Conservation (phyloP, 306 rosid genomes). For the Medicago truncatula region DNA sequence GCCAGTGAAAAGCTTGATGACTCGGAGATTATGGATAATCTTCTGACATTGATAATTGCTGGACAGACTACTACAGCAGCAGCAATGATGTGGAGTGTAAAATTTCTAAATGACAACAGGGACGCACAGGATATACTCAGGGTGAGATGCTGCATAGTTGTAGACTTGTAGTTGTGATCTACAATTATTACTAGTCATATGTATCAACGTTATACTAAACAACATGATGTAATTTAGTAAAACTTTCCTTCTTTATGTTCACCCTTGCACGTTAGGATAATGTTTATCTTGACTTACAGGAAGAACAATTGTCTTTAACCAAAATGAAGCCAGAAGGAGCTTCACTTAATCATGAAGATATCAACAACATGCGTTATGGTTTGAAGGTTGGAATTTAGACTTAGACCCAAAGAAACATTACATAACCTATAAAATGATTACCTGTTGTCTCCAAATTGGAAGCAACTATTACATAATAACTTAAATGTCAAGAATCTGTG, state of each 20-base stretch:
- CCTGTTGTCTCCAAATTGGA: conserved; percentile 20
- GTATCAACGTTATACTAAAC: no score
- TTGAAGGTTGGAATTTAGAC: conserved; percentile 53
- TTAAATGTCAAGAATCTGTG: conserved; percentile 34
- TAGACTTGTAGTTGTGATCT: neutral
- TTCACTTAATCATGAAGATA: conserved; percentile 59
- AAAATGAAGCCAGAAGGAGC: conserved; percentile 61
- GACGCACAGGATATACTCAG: conserved; percentile 63
- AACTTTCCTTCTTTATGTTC: neutral
- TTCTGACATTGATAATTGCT: conserved; percentile 66
- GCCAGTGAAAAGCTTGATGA: conserved; percentile 65
- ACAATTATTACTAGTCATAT: neutral
- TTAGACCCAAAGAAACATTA: conserved; percentile 1
- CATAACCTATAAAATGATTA: conserved; percentile 27
- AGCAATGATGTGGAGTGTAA: conserved; percentile 84
- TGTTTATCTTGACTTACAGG: conserved; percentile 50
- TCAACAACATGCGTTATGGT: conserved; percentile 64
- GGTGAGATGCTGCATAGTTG: conserved; percentile 48
- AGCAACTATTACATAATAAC: neutral
- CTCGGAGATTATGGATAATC: conserved; percentile 70
- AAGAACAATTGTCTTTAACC: conserved; percentile 64
- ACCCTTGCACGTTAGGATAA: conserved; percentile 16
- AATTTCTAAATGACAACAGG: conserved; percentile 67
- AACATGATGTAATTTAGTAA: no score
- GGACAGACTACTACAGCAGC: conserved; percentile 82